A percentile compares a stretch with the other conserved stretches of the same genome.
Conservation (phyloP, 2,329 filamentous ascomycete species). For the Harringtonia aguacate region DNA sequence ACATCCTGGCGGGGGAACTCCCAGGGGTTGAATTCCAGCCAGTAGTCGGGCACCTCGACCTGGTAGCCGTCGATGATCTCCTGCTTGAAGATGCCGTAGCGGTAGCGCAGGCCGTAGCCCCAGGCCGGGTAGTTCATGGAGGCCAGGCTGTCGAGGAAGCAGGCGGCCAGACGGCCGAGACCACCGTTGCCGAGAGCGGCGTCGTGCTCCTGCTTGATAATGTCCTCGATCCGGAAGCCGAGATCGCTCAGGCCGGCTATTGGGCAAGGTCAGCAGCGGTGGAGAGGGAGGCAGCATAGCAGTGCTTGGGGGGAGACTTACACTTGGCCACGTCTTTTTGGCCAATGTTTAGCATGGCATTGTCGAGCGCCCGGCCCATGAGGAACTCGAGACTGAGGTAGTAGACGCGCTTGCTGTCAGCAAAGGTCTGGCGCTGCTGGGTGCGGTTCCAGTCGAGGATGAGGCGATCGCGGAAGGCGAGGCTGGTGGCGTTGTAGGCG, state of each 20-base stretch:
- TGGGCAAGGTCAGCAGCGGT: not conserved
- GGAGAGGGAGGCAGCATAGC: not conserved
- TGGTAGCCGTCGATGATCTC: conserved; percentile 98
- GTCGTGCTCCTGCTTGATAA: conserved; percentile 90
- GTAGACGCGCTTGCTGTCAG: conserved; percentile 88
- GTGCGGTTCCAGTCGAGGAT: conserved; percentile 97
- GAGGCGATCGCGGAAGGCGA: conserved; percentile 87
- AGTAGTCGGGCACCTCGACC: conserved; percentile 96
- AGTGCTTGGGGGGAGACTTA: conserved; percentile 33
- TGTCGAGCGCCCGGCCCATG: conserved; percentile 94
- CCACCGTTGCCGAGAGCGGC: conserved; percentile 94
- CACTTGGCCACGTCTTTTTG: conserved; percentile 76
- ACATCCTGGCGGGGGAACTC: conserved; percentile 95
- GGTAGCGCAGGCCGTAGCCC: conserved; percentile 92
- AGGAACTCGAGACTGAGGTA: conserved; percentile 96
- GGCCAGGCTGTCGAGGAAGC: conserved; percentile 92
- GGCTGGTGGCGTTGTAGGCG: conserved; percentile 79
- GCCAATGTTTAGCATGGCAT: conserved; percentile 94
- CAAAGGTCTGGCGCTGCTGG: conserved; percentile 87
- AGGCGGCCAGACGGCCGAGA: conserved; percentile 86
- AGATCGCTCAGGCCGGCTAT: conserved; percentile 76
- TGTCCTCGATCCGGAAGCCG: conserved; percentile 93
- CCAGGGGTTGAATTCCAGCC: conserved; percentile 99
- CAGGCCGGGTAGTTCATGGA: conserved; percentile 92
- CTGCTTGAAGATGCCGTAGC: conserved; percentile 98